phyloP scores from a whole-genome alignment of 805 yeast species.

The Schwanniomyces sp. region DNA sequence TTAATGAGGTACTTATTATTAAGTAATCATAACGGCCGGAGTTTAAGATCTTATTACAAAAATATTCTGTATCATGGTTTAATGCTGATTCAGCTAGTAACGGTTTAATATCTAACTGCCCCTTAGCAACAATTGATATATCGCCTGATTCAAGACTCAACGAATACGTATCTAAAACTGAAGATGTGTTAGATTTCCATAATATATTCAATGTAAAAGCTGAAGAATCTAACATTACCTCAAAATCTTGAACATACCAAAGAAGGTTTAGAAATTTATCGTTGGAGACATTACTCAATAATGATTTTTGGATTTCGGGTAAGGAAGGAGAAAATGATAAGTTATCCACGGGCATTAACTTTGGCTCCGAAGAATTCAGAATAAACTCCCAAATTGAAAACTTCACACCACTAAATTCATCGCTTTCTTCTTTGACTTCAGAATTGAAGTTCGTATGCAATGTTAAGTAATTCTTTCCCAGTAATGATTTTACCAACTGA shows the following conservation, averaged over 20 bases:
- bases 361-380: constrained; percentile 2
- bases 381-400: constrained; percentile 24
- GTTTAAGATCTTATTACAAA: constrained; percentile 47
- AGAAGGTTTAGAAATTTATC: constrained; percentile 22
- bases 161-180: constrained; percentile 36
- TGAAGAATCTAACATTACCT: constrained; percentile 1
- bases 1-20: constrained; percentile 52
- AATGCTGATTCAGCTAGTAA: constrained; percentile 20
- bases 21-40: constrained; percentile 48
- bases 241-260: constrained; percentile 50
- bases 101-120: constrained; percentile 11
- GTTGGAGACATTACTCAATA: background rate
- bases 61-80: constrained; percentile 34
- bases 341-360: constrained; percentile 9
- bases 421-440: constrained; percentile 5
- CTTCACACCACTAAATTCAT: constrained; percentile 15
- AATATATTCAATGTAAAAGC: constrained; percentile 34
- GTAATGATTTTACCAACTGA: constrained; percentile 11
- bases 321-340: constrained; percentile 18
- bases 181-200: constrained; percentile 66
- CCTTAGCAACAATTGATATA: constrained; percentile 11
- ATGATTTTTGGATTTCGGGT: constrained; percentile 4
- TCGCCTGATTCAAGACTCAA: constrained; percentile 13
- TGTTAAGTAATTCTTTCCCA: constrained; percentile 13
- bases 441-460: constrained; percentile 15